These are phyloP conservation scores for Stipa capillata DNA, from an alignment of 176 grass and related monocot species.

Conservation along the genomic window DNA sequence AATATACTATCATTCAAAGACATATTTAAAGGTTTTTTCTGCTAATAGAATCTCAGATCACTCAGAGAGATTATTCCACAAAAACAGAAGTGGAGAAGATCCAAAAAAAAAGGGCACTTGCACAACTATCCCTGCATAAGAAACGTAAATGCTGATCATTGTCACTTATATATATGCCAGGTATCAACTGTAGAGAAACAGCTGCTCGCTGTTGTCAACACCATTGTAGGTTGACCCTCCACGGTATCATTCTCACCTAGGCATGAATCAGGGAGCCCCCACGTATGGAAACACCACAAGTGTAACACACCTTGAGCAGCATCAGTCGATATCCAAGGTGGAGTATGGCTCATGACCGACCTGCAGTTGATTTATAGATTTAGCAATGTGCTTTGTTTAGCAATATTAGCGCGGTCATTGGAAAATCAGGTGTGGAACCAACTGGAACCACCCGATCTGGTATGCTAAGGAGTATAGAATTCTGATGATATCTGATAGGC, in stretches of 20 bases:
- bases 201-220: not conserved
- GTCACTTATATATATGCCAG: not conserved
- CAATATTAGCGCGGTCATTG: not conserved
- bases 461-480: not conserved
- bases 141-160: not conserved
- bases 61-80: constrained; percentile 6
- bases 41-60: not conserved
- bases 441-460: not conserved
- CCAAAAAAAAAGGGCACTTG: not conserved
- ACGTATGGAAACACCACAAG: not conserved
- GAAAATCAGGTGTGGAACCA: not conserved
- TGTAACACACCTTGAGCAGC: not conserved
- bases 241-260: not conserved
- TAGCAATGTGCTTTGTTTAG: not conserved
- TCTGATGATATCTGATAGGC: not conserved
- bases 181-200: not conserved
- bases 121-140: constrained; percentile 5
- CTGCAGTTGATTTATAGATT: constrained; percentile 28
- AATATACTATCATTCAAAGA: not conserved
- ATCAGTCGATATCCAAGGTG: constrained; percentile 91
- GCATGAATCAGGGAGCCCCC: not conserved
- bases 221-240: not conserved
- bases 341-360: constrained; percentile 88
- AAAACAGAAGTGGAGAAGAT: not conserved
- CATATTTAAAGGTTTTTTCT: not conserved